Evolutionary conservation across 176 grass and related monocot genomes (phyloP).

Genomic region (Otatea glauca): DNA sequence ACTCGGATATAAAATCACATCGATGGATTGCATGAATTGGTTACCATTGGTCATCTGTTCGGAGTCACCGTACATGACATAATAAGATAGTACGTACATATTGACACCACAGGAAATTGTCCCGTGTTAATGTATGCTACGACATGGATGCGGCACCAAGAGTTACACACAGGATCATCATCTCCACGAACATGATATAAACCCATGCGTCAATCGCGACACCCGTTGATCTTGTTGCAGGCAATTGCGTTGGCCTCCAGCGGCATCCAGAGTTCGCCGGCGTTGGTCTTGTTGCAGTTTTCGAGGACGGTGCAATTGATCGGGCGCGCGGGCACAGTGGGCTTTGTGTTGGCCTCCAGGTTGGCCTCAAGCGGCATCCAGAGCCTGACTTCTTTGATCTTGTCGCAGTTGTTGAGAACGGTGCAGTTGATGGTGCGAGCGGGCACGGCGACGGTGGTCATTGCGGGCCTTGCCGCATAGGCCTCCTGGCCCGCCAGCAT

Average conservation of each 20-base stretch:
- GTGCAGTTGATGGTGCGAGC: neutral
- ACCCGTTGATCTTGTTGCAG: neutral
- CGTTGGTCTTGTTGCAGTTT: neutral
- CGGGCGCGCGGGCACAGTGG: too few relatives aligned
- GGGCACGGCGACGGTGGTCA: neutral
- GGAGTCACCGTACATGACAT: neutral
- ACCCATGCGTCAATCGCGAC: neutral
- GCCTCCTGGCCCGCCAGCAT: neutral
- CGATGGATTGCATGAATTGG: neutral
- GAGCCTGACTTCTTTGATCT: too few relatives aligned
- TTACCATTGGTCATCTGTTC: neutral
- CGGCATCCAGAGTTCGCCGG: neutral
- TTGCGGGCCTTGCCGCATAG: neutral
- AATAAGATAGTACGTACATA: neutral
- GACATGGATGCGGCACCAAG: neutral
- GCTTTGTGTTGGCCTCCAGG: neutral
- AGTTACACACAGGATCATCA: neutral
- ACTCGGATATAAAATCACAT: neutral
- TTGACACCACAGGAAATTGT: neutral
- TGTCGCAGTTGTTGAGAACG: neutral
- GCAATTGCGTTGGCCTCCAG: neutral
- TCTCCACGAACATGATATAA: neutral
- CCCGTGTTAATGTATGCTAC: neutral
- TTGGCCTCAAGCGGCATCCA: neutral
- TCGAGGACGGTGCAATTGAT: neutral